A percentile compares a stretch with the other conserved stretches of the same genome.
These are phyloP conservation scores for Sugiyamaella americana DNA, from an alignment of 805 yeast genomes.

Conservation along the genomic window DNA sequence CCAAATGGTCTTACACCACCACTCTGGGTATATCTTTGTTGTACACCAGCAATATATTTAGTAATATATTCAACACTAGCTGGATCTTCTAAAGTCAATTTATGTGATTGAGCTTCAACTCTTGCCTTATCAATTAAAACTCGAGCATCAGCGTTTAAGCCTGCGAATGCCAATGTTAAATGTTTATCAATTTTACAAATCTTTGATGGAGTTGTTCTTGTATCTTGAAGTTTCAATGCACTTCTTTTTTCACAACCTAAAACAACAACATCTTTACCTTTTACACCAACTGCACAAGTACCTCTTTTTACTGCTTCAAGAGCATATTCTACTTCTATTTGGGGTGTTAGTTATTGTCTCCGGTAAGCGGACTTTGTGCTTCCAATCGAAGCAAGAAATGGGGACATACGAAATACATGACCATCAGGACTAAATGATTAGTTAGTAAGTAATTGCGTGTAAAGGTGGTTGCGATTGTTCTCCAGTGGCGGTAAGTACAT, in stretches of 20 bases:
- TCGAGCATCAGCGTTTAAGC: slow-evolving; percentile 97
- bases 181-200: slow-evolving; percentile 88
- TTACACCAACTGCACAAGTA: slow-evolving; percentile 96
- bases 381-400: background rate
- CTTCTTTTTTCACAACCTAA: slow-evolving; percentile 96
- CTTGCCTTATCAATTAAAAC: slow-evolving; percentile 91
- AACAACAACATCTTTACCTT: slow-evolving; percentile 82
- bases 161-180: slow-evolving; percentile 90
- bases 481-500: background rate
- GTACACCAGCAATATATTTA: slow-evolving; percentile 94
- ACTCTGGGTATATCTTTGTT: slow-evolving; percentile 92
- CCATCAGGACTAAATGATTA: slow-evolving; percentile 75
- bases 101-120: slow-evolving; percentile 92
- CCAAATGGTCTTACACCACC: slow-evolving; percentile 99
- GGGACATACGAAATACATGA: slow-evolving; percentile 79
- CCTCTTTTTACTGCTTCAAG: slow-evolving; percentile 97
- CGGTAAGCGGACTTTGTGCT: background rate
- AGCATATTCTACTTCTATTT: slow-evolving; percentile 86
- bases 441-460: background rate
- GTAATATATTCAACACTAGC: slow-evolving; percentile 89
- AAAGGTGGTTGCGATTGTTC: background rate
- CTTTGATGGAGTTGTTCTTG: slow-evolving; percentile 92
- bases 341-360: background rate
- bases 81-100: slow-evolving; percentile 90
- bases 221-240: slow-evolving; percentile 90